These are phyloP conservation scores for Saccharomycopsis javanensis DNA, from an alignment of 805 yeast species.

Conservation along the genomic window DNA sequence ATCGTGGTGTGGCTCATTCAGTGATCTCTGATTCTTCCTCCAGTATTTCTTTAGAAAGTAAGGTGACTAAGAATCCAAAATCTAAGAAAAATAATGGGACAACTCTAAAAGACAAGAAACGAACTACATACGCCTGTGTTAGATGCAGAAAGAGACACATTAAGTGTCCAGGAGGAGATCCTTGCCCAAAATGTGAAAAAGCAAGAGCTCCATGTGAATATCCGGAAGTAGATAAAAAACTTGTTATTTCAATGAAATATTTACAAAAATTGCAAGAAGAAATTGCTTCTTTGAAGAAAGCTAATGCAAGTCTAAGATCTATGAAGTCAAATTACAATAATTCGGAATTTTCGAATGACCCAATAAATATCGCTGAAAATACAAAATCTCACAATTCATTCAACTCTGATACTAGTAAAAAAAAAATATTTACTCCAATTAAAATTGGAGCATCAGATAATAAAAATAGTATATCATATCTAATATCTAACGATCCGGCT, in stretches of 20 bases:
- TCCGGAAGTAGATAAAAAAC: conserved; percentile 59
- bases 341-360: not conserved
- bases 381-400: conserved; percentile 19
- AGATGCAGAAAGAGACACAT: conserved; percentile 65
- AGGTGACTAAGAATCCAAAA: not conserved
- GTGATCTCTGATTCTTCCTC: not conserved
- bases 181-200: conserved; percentile 52
- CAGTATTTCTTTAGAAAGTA: not conserved
- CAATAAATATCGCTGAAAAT: conserved; percentile 22
- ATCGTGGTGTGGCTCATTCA: not conserved
- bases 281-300: conserved; percentile 53
- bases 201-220: conserved; percentile 58
- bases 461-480: not conserved
- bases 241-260: conserved; percentile 65
- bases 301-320: conserved; percentile 45
- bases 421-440: not conserved
- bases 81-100: not conserved
- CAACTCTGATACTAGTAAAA: not conserved
- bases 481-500: not conserved
- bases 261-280: conserved; percentile 59
- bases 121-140: conserved; percentile 36
- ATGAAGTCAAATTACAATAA: not conserved
- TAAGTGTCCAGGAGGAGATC: conserved; percentile 70
- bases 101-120: conserved; percentile 16
- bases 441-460: not conserved